Percentiles rank a stretch among this genome's conserved stretches.
Evolutionary conservation across 768 basidiomycete species (phyloP).

Genomic region (Lactarius pseudohatsudake): DNA sequence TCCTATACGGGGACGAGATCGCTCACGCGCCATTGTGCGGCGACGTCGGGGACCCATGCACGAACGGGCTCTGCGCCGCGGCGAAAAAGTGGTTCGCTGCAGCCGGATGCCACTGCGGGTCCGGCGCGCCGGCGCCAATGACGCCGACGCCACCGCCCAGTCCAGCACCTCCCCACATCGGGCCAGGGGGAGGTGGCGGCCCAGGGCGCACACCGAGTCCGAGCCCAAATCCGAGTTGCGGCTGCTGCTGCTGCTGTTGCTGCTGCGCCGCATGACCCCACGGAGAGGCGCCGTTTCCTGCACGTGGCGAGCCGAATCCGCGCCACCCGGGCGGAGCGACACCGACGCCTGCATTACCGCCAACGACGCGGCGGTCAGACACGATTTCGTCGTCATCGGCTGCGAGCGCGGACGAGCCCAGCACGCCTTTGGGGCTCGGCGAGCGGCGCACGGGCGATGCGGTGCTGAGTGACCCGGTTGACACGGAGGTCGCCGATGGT

Average conservation of each 20-base stretch:
- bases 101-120: conserved; percentile 25
- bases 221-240: conserved; percentile 14
- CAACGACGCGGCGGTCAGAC: conserved; percentile 39
- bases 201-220: conserved; percentile 19
- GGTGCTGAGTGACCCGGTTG: conserved; percentile 30
- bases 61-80: conserved; percentile 28
- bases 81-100: conserved; percentile 25
- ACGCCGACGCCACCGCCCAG: conserved; percentile 15
- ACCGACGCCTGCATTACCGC: conserved; percentile 8
- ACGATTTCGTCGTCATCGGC: conserved; percentile 83
- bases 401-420: conserved; percentile 76
- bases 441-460: conserved; percentile 56
- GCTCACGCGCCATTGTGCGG: conserved; percentile 28
- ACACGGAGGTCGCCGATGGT: conserved; percentile 45
- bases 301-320: conserved; percentile 22
- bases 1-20: not conserved
- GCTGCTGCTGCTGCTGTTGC: not conserved
- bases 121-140: conserved; percentile 16
- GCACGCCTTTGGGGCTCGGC: conserved; percentile 60
- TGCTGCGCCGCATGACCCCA: conserved; percentile 16
- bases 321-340: conserved; percentile 21
- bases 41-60: conserved; percentile 30
- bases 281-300: conserved; percentile 15
- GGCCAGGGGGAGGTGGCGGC: conserved; percentile 19
- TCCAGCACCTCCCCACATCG: conserved; percentile 25